These are phyloP conservation scores for Chaetoceros tenuissimus DNA, from an alignment of 108 stramenopile genomes.

Conservation along the genomic window DNA sequence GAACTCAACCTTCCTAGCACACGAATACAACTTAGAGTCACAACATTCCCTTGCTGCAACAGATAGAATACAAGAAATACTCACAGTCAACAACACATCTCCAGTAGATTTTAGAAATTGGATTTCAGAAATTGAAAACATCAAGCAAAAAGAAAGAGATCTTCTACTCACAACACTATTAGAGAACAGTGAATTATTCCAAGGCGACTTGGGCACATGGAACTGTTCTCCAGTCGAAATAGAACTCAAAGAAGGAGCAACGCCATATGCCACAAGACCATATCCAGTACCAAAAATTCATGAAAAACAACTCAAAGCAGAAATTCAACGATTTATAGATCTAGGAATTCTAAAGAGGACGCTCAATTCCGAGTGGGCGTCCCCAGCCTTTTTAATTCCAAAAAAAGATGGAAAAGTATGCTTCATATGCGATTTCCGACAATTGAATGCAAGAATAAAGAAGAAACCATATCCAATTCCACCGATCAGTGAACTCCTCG, in stretches of 20 bases:
- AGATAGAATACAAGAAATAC: too few species aligned
- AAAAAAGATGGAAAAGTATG: conserved; percentile 17
- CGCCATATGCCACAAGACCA: conserved; percentile 22
- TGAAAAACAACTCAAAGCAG: conserved; percentile 13
- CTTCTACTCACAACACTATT: too few species aligned
- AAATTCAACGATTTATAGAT: conserved; percentile 11
- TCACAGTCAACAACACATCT: too few species aligned
- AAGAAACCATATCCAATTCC: conserved; percentile 37
- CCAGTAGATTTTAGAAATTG: too few species aligned
- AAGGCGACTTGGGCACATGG: conserved; percentile 23
- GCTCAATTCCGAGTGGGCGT: conserved; percentile 14
- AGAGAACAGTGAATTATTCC: too few species aligned
- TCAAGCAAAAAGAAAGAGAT: too few species aligned
- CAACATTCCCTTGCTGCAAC: too few species aligned
- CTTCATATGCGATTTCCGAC: conserved; percentile 23
- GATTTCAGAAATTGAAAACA: too few species aligned
- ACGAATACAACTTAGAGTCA: too few species aligned
- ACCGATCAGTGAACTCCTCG: conserved; percentile 15
- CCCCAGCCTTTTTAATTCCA: conserved; percentile 8
- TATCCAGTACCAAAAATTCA: conserved; percentile 24
- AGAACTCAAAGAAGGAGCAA: conserved; percentile 26
- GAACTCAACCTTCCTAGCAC: too few species aligned
- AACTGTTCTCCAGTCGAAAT: conserved; percentile 19
- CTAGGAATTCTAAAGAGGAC: conserved; percentile 11
- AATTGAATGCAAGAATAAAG: conserved; percentile 27